Evolutionary conservation across 345 rosid genomes (phyloP), one percentile per base, ranked within the genome.

Genomic region (Raphanus sativus): DNA sequence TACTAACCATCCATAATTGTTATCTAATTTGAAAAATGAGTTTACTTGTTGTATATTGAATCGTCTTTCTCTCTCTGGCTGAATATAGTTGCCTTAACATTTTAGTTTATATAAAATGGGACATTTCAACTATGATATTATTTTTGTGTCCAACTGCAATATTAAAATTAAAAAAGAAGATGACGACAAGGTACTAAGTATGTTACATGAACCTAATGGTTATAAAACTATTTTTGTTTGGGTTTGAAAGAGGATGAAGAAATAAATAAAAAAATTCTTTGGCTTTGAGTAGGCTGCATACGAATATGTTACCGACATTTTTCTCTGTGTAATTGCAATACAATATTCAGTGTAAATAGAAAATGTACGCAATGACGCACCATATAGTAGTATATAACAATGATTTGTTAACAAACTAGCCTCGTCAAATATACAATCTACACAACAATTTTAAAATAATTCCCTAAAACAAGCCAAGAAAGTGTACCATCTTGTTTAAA

Each of bases 121-220:
- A 77, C 76, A 77, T 71, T 60, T 71, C 77, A 78, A 72, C 73
- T 40, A 48, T 77, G 21, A 30, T 16, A 34, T 16, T 36, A 62
- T 33, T 30, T 45, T 13, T 11, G 21, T 68, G 38, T 56, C 1
- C 34, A 11, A 67, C 60, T 16, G 38, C 0, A 13, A 30, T 12
- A 75, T 62, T 26, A 38, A 30, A 6, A 28, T 28, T 28, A 34
- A 75, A 38, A 17, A 65, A 34, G 56, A 56, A 5, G 77, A 74
- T 2, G 56, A 40, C 16, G 28, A 38, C 21, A 8, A 52, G 15
- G 17, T 32, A 58, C 15, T 10, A 65, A 36, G 40, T 38, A 56
- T 25, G 60, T 40, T 68, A 48, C 61, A 58, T 28, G 5, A 45
- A 76, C 73, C 52, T 54, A 25, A 32, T 48, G 16, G 29, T 15